Evolutionary conservation across 345 rosid species (phyloP), one percentile per base, ranked within the genome.

Genomic region (Lumnitzera racemosa): DNA sequence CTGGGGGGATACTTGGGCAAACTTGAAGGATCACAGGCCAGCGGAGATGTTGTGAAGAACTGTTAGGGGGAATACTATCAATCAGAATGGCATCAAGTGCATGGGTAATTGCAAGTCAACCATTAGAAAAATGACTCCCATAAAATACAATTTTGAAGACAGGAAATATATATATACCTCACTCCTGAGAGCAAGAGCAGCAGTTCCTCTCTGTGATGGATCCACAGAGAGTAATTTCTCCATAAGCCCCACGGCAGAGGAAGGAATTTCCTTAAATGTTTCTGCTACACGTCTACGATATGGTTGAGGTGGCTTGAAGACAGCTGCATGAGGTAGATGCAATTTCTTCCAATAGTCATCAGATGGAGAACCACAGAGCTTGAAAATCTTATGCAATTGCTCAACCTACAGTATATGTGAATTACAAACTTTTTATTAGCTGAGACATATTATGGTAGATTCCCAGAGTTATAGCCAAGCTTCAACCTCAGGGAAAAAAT

Each of bases 1-100:
- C 95, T 88, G 13, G 95, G 97, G 60, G 99, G 92, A 72, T 88
- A 94, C 61, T 88, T 90, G 59, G 99, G 99, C 80, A 94, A 76
- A 70, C 76, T 78, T 58, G 92, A 86, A 68, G 97, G 96, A 65
- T 94, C 92, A 60, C 97, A 94, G 68, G 99, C 86, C 67, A 79
- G 67, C 4, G 96, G 97, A 63, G 85, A 74, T 43, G 85, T 73
- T 25, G 75, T 72, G 58, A 94, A 94, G 75, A 80, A 90, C 97
- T 94, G 85, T 48, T 5, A 20, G 61, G 64, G 23, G 23, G 49
- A 63, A 51, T 36, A 36, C 43, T 36, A 36, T 6, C 43, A 36
- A 36, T 36, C 43, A 36, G 43, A 36, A 5, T 3, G 43, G 43
- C 43, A 36, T 4, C 11, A 9, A 36, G 0, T 36, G 43, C 43